A percentile compares a stretch with the other conserved stretches of the same genome.
These are phyloP conservation scores for Globisporangium recalcitrans DNA, from an alignment of 352 stramenopile species.

Conservation along the genomic window DNA sequence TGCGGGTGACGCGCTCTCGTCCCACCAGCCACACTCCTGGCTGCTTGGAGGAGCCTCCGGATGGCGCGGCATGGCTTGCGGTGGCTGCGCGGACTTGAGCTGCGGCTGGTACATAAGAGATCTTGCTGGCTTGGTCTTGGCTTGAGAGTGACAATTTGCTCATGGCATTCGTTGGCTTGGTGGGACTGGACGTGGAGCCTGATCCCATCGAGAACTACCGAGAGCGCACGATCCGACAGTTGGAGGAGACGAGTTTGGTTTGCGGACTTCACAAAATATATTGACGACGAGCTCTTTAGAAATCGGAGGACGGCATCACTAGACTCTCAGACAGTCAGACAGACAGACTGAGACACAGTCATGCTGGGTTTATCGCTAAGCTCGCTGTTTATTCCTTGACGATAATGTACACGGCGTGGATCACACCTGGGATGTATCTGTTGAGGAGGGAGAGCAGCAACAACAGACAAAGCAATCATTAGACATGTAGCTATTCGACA, in stretches of 20 bases:
- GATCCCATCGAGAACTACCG: neutral
- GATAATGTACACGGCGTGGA: slow-evolving; percentile 74
- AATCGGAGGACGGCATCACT: no score
- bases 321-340: neutral
- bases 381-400: slow-evolving; percentile 40
- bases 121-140: neutral
- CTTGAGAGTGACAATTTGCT: neutral
- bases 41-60: neutral
- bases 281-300: slow-evolving; percentile 1
- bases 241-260: neutral
- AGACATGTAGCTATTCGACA: neutral
- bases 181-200: neutral
- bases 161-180: neutral
- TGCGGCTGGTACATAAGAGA: neutral
- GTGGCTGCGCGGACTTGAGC: neutral
- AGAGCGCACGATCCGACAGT: neutral
- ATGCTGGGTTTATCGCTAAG: neutral
- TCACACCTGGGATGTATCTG: slow-evolving; percentile 63
- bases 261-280: neutral
- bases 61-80: neutral
- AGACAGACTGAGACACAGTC: neutral
- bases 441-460: neutral
- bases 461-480: neutral
- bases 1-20: slow-evolving; percentile 7
- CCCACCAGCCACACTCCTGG: slow-evolving; percentile 6